Percentiles rank a stretch among this genome's conserved stretches.
Evolutionary conservation across 2,329 filamentous ascomycete species (phyloP).

Genomic region (Ophiosphaerella korrae): DNA sequence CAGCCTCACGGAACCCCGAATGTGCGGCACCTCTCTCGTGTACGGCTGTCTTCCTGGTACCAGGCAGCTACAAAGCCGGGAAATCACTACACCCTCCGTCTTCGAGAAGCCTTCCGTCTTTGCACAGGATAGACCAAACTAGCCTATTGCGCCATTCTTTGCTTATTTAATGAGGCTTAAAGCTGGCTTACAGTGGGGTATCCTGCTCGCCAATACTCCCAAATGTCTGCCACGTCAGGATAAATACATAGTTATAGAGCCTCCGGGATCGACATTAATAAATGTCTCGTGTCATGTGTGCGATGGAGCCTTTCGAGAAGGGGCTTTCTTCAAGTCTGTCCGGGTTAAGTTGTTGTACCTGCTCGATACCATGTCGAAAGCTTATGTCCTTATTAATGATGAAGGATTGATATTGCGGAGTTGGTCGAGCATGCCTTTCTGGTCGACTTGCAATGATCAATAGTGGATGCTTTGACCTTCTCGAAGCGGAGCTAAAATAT

Average conservation of each 20-base stretch:
- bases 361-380: slow-evolving; percentile 11
- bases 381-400: slow-evolving; percentile 5
- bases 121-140: slow-evolving; percentile 1
- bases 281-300: slow-evolving; percentile 27
- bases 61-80: slow-evolving; percentile 2
- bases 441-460: slow-evolving; percentile 6
- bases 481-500: neutral
- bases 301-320: slow-evolving; percentile 28
- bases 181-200: slow-evolving; percentile 10
- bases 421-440: slow-evolving; percentile 1
- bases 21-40: slow-evolving; percentile 1
- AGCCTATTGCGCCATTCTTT: slow-evolving; percentile 5
- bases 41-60: neutral
- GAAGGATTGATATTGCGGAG: slow-evolving; percentile 10
- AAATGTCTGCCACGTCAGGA: slow-evolving; percentile 23
- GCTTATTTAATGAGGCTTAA: slow-evolving; percentile 12
- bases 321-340: slow-evolving; percentile 11
- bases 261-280: slow-evolving; percentile 32
- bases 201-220: slow-evolving; percentile 8
- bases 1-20: slow-evolving; percentile 1
- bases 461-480: neutral
- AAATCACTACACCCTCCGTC: slow-evolving; percentile 2
- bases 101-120: slow-evolving; percentile 31
- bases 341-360: slow-evolving; percentile 19
- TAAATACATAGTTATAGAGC: slow-evolving; percentile 29